These are phyloP conservation scores for Cicer arietinum DNA, from an alignment of 306 rosid genomes.

Conservation along the genomic window DNA sequence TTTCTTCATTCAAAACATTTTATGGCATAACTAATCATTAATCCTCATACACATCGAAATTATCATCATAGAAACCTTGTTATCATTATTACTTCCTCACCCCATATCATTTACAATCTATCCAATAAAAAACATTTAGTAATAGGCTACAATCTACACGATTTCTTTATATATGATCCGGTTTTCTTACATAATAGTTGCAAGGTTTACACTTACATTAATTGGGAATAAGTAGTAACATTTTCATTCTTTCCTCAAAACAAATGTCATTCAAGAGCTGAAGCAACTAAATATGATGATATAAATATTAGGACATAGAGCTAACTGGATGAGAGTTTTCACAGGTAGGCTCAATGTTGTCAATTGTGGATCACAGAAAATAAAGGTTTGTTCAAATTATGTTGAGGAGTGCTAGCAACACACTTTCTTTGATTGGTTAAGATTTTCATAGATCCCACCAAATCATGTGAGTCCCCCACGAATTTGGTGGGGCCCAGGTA, in stretches of 20 bases:
- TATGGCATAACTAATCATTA: too few species aligned
- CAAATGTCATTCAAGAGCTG: background rate
- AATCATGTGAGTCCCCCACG: too few species aligned
- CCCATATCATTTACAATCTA: background rate
- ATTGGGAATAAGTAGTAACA: background rate
- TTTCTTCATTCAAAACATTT: background rate
- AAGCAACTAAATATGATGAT: background rate
- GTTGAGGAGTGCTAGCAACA: too few species aligned
- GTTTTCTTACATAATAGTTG: constrained; percentile 9
- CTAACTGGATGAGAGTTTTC: background rate
- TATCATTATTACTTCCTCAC: constrained; percentile 1
- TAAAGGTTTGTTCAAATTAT: too few species aligned
- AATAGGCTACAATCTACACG: background rate
- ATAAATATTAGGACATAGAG: background rate
- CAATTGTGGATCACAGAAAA: too few species aligned
- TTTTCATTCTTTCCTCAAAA: background rate
- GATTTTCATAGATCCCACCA: too few species aligned
- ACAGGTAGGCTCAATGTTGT: background rate
- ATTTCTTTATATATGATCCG: background rate
- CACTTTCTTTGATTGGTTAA: too few species aligned
- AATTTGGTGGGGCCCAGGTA: too few species aligned
- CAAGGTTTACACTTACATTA: background rate
- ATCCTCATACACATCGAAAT: background rate
- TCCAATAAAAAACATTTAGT: background rate
- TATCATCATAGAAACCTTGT: background rate